Percentiles rank a stretch among this genome's conserved stretches.
These are phyloP conservation scores for Aspergillus hiratsukae DNA, from an alignment of 2,329 filamentous ascomycete genomes.

Conservation along the genomic window DNA sequence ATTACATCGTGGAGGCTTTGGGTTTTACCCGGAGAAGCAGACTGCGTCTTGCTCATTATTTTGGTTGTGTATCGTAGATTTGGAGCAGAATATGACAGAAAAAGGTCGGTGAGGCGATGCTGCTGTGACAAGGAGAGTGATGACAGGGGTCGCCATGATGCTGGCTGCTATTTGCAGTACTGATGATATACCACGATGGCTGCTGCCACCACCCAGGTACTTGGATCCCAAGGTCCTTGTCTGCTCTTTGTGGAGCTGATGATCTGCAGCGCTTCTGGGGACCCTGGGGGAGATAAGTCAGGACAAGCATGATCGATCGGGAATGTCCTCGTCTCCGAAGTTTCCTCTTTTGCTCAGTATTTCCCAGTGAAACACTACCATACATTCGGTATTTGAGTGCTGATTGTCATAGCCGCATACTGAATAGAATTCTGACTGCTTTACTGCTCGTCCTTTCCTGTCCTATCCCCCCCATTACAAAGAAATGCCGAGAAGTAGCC, in stretches of 20 bases:
- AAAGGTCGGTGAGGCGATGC: background rate
- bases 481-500: no score
- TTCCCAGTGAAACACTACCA: no score
- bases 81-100: background rate
- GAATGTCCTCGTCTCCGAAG: background rate
- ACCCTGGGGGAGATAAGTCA: slow-evolving; percentile 21
- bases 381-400: no score
- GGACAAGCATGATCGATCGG: background rate
- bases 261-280: slow-evolving; percentile 15
- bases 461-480: no score
- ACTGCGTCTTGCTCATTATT: slow-evolving; percentile 3
- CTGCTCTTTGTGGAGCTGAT: background rate
- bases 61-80: background rate
- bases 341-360: no score
- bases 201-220: slow-evolving; percentile 26
- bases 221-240: slow-evolving; percentile 31
- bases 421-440: no score
- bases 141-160: background rate
- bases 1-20: slow-evolving; percentile 54
- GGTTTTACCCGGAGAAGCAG: background rate
- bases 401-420: no score
- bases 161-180: background rate
- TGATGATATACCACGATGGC: background rate
- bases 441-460: no score
- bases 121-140: background rate